Base-by-base conservation (phyloP, 352 stramenopile species). In the Phytophthora syringae region DNA sequence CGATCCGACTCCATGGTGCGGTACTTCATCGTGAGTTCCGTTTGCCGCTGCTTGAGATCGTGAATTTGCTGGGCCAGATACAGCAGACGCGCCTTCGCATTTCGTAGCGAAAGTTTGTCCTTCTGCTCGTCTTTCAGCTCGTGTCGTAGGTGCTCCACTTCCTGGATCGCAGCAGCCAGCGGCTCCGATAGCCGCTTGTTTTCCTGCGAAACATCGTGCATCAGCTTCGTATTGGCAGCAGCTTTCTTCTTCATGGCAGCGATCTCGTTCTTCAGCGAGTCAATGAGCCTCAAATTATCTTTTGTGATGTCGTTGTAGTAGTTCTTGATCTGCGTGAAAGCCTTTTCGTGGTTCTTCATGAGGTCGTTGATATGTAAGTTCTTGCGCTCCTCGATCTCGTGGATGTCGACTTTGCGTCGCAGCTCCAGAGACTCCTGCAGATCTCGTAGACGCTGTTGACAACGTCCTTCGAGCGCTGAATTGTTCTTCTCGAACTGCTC, bases 241-340 rank as follows among this genome's bases (percentile, higher is more conserved):
- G 90, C 90, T 60, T 97, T 98, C 69, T 95, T 94, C 69, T 97
- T 97, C 89, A 98, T 97, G 5, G 94, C 88, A n/a, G 76, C 70
- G 54, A 98, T 89, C 74, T 98, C 89, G 59, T 90, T 86, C 77
- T 98, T 97, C 52, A 98, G 84, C 21, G 80, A 91, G 30, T 95
- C 85, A 51, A 98, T 98, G 40, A 98, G 82, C 10, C 91, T 85
- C 21, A 98, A 58, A 64, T 98, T 98, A 72, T 97, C 86, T 50
- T 94, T 92, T 15, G 94, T 98, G 61, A 98, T 98, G 61, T 98
- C 92, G 70, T 98, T 98, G 70, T 98, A 98, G 85, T 98, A 98
- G 51, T 92, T 89, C 61, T 98, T 98, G 83, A 98, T 98, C 80
- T 98, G 90, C 7, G 79, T 85, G 66, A 97, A 97, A 16, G 91